Percentiles rank a stretch among this genome's conserved stretches.
Evolutionary conservation across 176 grass and related monocot species (phyloP).

Genomic region (Aegilops umbellulata): DNA sequence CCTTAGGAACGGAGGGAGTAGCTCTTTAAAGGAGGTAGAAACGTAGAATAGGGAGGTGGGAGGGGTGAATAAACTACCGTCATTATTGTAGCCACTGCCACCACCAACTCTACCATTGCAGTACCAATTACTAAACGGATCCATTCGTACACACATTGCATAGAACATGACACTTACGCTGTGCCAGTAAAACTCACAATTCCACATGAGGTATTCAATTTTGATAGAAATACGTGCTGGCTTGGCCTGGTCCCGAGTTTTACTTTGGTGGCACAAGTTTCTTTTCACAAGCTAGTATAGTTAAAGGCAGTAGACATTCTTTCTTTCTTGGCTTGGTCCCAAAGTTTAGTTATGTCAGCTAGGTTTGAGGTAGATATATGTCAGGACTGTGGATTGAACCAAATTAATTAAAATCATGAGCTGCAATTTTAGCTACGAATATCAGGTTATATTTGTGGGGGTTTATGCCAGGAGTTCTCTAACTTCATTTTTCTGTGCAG

Average conservation of each 20-base stretch:
- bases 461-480: background rate
- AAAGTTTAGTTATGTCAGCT: background rate
- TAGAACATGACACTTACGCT: background rate
- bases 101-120: background rate
- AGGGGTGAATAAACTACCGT: background rate
- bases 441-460: background rate
- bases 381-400: background rate
- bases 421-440: conserved; percentile 17
- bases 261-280: background rate
- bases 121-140: background rate
- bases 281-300: too few species aligned
- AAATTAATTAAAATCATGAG: background rate
- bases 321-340: background rate
- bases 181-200: background rate
- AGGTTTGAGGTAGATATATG: conserved; percentile 7
- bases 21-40: background rate
- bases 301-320: too few species aligned
- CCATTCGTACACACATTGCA: background rate
- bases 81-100: background rate
- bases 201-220: background rate
- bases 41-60: background rate
- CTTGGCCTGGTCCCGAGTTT: background rate
- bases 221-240: background rate
- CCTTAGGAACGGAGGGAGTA: too few species aligned
- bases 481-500: conserved; percentile 37